Evolutionary conservation across 805 yeast species (phyloP).

Genomic region (Ogataea glucozyma): DNA sequence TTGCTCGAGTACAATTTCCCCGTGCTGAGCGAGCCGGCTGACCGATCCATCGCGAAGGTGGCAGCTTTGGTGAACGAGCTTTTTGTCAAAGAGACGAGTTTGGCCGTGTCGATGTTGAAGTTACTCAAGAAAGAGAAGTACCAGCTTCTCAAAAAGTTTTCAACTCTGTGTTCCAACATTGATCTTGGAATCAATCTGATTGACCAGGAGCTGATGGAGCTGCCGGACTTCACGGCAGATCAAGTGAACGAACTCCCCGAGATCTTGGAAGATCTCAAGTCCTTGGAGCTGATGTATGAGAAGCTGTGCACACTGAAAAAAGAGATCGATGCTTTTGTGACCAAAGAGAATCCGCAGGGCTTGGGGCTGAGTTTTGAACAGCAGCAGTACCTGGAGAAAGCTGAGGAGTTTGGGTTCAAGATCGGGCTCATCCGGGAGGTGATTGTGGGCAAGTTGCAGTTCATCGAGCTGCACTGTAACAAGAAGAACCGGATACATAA

Average conservation of each 20-base stretch:
- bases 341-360: conserved; percentile 7
- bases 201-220: conserved; percentile 19
- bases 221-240: conserved; percentile 36
- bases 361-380: conserved; percentile 19
- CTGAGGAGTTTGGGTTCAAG: conserved; percentile 41
- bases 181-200: conserved; percentile 20
- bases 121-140: conserved; percentile 34
- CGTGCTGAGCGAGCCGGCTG: conserved; percentile 20
- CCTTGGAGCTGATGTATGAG: conserved; percentile 33
- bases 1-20: conserved; percentile 21
- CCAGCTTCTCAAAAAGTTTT: conserved; percentile 28
- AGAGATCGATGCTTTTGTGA: conserved; percentile 16
- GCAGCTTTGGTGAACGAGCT: conserved; percentile 4
- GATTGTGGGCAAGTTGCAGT: conserved; percentile 41
- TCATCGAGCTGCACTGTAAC: conserved; percentile 42
- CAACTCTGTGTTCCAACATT: conserved; percentile 25
- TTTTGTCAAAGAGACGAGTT: conserved; percentile 32
- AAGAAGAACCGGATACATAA: conserved; percentile 25
- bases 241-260: conserved; percentile 39
- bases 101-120: conserved; percentile 34
- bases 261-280: conserved; percentile 37
- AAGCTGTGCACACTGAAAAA: conserved; percentile 22
- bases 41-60: conserved; percentile 15
- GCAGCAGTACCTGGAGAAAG: conserved; percentile 15
- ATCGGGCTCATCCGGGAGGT: conserved; percentile 38